Evolutionary conservation across 352 stramenopile species (phyloP).

Genomic region (Phytophthora cactorum): DNA sequence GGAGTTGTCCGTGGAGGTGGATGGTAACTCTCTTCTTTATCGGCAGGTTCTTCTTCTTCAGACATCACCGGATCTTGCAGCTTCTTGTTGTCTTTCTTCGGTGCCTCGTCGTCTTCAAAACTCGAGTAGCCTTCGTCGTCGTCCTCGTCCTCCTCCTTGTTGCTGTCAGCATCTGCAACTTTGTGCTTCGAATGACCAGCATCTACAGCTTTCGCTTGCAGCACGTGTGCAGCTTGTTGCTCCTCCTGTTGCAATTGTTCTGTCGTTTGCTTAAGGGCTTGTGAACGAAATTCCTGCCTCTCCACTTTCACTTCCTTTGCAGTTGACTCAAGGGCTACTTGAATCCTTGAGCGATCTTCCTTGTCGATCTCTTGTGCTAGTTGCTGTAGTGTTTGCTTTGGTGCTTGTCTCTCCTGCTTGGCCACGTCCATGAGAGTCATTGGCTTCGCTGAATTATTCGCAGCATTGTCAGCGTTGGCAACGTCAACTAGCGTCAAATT

Average conservation of each 20-base stretch:
- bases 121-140: conserved; percentile 65
- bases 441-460: conserved; percentile 21
- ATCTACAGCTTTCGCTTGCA: conserved; percentile 19
- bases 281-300: conserved; percentile 25
- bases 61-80: conserved; percentile 3
- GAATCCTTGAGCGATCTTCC: conserved; percentile 45
- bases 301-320: conserved; percentile 52
- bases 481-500: conserved; percentile 46
- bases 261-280: conserved; percentile 32
- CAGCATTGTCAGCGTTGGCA: conserved; percentile 25
- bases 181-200: conserved; percentile 16
- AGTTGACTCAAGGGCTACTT: conserved; percentile 38
- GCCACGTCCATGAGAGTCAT: conserved; percentile 60
- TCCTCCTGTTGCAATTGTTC: conserved; percentile 37
- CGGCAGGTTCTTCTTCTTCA: conserved; percentile 15
- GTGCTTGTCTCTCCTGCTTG: conserved; percentile 28
- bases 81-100: conserved; percentile 23
- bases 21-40: conserved; percentile 34
- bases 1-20: conserved; percentile 47
- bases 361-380: conserved; percentile 61
- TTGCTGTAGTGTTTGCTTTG: conserved; percentile 34
- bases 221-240: conserved; percentile 26
- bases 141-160: conserved; percentile 33
- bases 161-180: conserved; percentile 7
- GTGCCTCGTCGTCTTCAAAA: conserved; percentile 46